Percentiles rank a stretch among this genome's conserved stretches.
phyloP scores from a whole-genome alignment of 2,329 filamentous ascomycete species.

The Verticillium nonalfalfae region DNA sequence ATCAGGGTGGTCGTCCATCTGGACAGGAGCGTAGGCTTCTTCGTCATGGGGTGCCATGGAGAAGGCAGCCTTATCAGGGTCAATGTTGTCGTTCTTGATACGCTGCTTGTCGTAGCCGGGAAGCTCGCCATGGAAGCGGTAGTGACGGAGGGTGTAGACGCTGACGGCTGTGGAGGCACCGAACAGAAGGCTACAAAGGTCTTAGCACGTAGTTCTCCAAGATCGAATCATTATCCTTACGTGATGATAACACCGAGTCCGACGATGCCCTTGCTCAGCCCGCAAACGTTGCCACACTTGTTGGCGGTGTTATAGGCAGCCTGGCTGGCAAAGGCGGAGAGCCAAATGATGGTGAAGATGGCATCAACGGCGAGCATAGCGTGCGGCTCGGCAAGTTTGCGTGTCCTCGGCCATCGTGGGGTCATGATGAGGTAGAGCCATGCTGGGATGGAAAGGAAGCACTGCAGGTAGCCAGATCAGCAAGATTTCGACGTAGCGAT shows the following conservation, averaged over 20 bases:
- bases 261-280: slow-evolving; percentile 57
- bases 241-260: slow-evolving; percentile 56
- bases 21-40: slow-evolving; percentile 57
- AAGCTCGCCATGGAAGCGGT: slow-evolving; percentile 53
- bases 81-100: slow-evolving; percentile 45
- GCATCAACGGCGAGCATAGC: slow-evolving; percentile 54
- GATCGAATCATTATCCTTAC: slow-evolving; percentile 31
- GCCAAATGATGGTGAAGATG: slow-evolving; percentile 55
- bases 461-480: slow-evolving; percentile 31
- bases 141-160: slow-evolving; percentile 55
- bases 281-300: slow-evolving; percentile 49
- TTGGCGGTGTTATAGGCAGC: slow-evolving; percentile 55
- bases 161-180: slow-evolving; percentile 46
- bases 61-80: slow-evolving; percentile 64
- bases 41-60: slow-evolving; percentile 62
- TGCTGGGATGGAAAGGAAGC: slow-evolving; percentile 57
- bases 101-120: slow-evolving; percentile 52
- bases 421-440: slow-evolving; percentile 62
- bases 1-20: slow-evolving; percentile 47
- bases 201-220: slow-evolving; percentile 7
- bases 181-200: slow-evolving; percentile 46
- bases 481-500: not conserved
- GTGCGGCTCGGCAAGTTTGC: slow-evolving; percentile 54
- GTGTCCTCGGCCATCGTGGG: slow-evolving; percentile 56
- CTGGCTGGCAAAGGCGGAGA: slow-evolving; percentile 60